phyloP scores from a whole-genome alignment of 345 rosid genomes.

The Tarenaya hassleriana region DNA sequence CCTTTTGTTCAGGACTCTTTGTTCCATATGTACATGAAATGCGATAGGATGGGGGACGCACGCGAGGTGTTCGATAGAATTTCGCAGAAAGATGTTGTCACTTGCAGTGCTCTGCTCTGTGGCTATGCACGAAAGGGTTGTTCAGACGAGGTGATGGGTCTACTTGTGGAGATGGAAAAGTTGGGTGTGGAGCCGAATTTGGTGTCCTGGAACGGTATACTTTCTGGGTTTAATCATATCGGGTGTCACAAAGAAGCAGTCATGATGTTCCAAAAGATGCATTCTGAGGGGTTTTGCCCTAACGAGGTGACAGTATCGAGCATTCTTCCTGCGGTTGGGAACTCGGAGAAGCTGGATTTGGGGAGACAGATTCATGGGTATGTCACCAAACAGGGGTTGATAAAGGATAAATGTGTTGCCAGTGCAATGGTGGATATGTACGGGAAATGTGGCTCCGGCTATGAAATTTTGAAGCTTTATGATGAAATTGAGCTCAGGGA shows the following conservation, averaged over 20 bases:
- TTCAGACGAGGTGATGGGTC: slow-evolving; percentile 33
- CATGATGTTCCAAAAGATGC: slow-evolving; percentile 43
- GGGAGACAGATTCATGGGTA: slow-evolving; percentile 53
- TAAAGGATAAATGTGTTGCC: slow-evolving; percentile 34
- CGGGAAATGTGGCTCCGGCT: slow-evolving; percentile 41
- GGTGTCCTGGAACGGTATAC: slow-evolving; percentile 64
- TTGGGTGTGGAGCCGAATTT: slow-evolving; percentile 37
- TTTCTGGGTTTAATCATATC: slow-evolving; percentile 58
- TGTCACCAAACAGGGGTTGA: slow-evolving; percentile 39
- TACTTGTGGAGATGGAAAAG: slow-evolving; percentile 30
- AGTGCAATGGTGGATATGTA: slow-evolving; percentile 53
- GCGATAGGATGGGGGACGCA: slow-evolving; percentile 39
- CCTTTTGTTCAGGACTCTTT: slow-evolving; percentile 41
- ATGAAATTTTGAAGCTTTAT: slow-evolving; percentile 34
- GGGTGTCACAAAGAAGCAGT: slow-evolving; percentile 36
- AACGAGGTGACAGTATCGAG: slow-evolving; percentile 43
- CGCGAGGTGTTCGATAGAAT: slow-evolving; percentile 47
- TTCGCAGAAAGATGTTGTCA: slow-evolving; percentile 40
- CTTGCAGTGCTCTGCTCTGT: slow-evolving; percentile 48
- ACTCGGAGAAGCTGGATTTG: slow-evolving; percentile 30
- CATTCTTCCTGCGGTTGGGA: slow-evolving; percentile 47
- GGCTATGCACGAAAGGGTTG: slow-evolving; percentile 44
- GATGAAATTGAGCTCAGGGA: slow-evolving; percentile 36
- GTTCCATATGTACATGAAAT: slow-evolving; percentile 45
- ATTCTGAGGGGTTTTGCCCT: slow-evolving; percentile 35